Conservation (phyloP, 176 grass and related monocot genomes). For the Themeda triandra region DNA sequence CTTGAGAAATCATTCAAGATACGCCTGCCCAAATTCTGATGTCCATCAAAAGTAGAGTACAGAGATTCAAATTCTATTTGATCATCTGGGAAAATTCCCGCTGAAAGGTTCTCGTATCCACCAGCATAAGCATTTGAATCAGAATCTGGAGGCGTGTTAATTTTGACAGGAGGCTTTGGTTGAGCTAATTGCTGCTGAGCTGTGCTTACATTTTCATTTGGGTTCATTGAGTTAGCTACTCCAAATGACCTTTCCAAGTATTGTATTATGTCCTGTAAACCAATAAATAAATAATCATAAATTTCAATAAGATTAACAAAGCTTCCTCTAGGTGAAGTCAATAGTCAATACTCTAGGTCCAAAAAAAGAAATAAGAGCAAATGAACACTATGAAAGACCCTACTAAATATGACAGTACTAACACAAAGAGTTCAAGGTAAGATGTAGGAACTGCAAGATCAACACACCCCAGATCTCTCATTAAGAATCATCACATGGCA, state of each 20-base stretch:
- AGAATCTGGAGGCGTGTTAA: conserved; percentile 46
- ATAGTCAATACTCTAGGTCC: neutral
- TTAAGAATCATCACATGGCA: neutral
- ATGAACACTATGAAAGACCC: neutral
- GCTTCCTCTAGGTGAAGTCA: neutral
- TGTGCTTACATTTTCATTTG: conserved; percentile 61
- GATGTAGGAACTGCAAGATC: neutral
- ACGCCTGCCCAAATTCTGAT: conserved; percentile 48
- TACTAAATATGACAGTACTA: neutral
- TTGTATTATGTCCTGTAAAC: conserved; percentile 86
- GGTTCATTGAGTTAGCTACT: conserved; percentile 50
- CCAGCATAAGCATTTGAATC: conserved; percentile 48
- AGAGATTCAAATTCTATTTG: conserved; percentile 78
- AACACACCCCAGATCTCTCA: neutral
- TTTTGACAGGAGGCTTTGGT: conserved; percentile 45
- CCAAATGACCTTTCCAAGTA: conserved; percentile 98
- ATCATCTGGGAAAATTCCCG: conserved; percentile 67
- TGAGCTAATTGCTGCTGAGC: conserved; percentile 59
- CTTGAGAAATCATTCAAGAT: conserved; percentile 64
- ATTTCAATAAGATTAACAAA: neutral
- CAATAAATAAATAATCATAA: conserved; percentile 32
- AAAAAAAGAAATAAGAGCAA: conserved; percentile 10
- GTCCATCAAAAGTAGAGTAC: conserved; percentile 63
- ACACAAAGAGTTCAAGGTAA: neutral
- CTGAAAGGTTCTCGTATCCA: conserved; percentile 57